Percentiles rank a stretch among this genome's conserved stretches.
phyloP scores from a whole-genome alignment of 73 alveolate genomes.

The Symbiodinium pilosum region DNA sequence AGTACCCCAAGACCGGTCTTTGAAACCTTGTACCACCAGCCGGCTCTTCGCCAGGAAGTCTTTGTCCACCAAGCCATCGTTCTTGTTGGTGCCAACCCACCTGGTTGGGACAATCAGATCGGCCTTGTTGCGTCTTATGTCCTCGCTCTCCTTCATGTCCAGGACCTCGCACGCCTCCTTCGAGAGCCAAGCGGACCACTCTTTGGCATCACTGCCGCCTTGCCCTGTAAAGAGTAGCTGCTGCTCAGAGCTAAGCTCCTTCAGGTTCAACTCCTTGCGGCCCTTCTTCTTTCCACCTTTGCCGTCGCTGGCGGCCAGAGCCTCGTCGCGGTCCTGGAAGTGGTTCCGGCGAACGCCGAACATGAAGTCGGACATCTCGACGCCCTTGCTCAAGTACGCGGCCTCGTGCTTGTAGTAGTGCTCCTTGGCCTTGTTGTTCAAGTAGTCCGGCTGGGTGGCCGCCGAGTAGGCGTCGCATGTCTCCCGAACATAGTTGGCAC shows the following conservation, averaged over 20 bases:
- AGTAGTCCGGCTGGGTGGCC: too few species aligned
- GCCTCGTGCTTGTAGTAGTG: background rate
- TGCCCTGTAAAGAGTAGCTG: background rate
- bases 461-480: background rate
- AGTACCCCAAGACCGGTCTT: background rate
- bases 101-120: background rate
- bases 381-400: background rate
- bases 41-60: background rate
- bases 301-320: background rate
- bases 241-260: background rate
- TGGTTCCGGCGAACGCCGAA: background rate
- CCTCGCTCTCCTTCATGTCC: background rate
- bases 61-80: too few species aligned
- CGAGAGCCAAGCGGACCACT: background rate
- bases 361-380: background rate
- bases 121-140: background rate
- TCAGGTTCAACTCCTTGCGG: background rate
- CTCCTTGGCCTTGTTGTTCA: background rate
- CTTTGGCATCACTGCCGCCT: conserved; percentile 8
- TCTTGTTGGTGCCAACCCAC: too few species aligned
- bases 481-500: background rate
- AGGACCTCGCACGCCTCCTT: background rate
- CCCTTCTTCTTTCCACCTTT: background rate
- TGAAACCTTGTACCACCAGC: background rate
- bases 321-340: background rate